phyloP scores from a whole-genome alignment of 2,329 filamentous ascomycete genomes.

The Cladophialophora carrionii region DNA sequence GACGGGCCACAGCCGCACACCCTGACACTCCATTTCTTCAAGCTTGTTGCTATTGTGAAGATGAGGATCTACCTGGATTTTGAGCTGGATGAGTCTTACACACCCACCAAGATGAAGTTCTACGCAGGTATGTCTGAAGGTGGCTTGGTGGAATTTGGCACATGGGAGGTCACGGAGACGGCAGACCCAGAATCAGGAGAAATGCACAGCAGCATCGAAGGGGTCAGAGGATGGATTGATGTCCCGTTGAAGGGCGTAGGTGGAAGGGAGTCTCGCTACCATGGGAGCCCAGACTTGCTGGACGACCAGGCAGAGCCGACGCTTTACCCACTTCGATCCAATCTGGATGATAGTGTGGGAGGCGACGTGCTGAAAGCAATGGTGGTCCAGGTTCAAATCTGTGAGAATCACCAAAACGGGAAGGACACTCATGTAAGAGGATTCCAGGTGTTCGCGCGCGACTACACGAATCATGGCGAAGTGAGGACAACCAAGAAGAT shows the following conservation, averaged over 20 bases:
- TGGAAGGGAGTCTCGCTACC: conserved; percentile 44
- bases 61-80: conserved; percentile 74
- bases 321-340: conserved; percentile 19
- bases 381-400: conserved; percentile 84
- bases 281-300: conserved; percentile 31
- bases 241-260: conserved; percentile 70
- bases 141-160: conserved; percentile 84
- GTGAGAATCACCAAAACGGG: conserved; percentile 98
- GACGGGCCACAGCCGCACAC: conserved; percentile 68
- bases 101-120: conserved; percentile 88
- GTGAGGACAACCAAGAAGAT: conserved; percentile 36
- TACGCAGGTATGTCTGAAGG: conserved; percentile 88
- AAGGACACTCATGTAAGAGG: conserved; percentile 98
- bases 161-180: conserved; percentile 76
- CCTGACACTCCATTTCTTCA: conserved; percentile 65
- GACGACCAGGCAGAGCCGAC: conserved; percentile 27
- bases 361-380: conserved; percentile 81
- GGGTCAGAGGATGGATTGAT: conserved; percentile 79
- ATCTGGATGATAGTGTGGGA: conserved; percentile 44
- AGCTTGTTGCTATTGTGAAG: conserved; percentile 56
- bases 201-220: conserved; percentile 36
- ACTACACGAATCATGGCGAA: conserved; percentile 41
- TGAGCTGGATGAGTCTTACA: conserved; percentile 91
- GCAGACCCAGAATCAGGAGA: conserved; percentile 37
- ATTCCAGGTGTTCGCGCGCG: conserved; percentile 76